Evolutionary conservation across 2,329 filamentous ascomycete genomes (phyloP).

Genomic region (Graphium sp.): DNA sequence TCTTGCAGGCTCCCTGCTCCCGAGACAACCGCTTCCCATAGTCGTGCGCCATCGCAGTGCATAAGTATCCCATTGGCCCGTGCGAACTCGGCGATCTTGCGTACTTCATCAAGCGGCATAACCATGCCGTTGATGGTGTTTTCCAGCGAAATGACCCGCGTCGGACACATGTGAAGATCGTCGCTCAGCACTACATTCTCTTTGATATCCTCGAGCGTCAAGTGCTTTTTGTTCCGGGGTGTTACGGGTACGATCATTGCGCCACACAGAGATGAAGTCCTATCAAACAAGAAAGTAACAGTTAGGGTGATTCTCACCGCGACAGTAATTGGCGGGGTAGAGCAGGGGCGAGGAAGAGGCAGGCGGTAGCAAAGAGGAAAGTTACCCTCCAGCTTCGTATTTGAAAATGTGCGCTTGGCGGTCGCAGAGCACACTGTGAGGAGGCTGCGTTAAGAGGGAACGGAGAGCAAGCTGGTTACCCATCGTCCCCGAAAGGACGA

Average conservation of each 20-base stretch:
- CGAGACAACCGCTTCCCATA: constrained; percentile 68
- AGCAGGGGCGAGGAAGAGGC: no score
- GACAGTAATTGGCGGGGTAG: no score
- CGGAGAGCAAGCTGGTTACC: constrained; percentile 78
- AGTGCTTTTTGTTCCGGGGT: constrained; percentile 53
- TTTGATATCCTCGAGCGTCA: constrained; percentile 63
- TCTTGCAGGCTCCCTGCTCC: constrained; percentile 51
- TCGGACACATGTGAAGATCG: constrained; percentile 66
- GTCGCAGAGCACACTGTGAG: constrained; percentile 67
- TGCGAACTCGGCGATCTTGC: constrained; percentile 55
- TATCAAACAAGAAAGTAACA: no score
- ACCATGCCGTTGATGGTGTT: constrained; percentile 72
- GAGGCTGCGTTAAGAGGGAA: constrained; percentile 61
- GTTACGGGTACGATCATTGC: constrained; percentile 51
- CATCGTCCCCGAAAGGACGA: constrained; percentile 86
- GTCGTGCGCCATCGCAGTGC: constrained; percentile 63
- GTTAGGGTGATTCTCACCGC: no score
- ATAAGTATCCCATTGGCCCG: constrained; percentile 45
- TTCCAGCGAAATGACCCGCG: constrained; percentile 65
- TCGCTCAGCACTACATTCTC: constrained; percentile 46
- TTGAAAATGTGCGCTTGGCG: constrained; percentile 60
- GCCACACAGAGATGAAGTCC: no score
- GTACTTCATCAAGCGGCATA: constrained; percentile 57
- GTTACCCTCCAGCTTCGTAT: constrained; percentile 44
- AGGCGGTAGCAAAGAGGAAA: no score